Evolutionary conservation across 148 eudicot species (phyloP), one percentile per base, ranked within the genome.

Genomic region (Cornus kousa): DNA sequence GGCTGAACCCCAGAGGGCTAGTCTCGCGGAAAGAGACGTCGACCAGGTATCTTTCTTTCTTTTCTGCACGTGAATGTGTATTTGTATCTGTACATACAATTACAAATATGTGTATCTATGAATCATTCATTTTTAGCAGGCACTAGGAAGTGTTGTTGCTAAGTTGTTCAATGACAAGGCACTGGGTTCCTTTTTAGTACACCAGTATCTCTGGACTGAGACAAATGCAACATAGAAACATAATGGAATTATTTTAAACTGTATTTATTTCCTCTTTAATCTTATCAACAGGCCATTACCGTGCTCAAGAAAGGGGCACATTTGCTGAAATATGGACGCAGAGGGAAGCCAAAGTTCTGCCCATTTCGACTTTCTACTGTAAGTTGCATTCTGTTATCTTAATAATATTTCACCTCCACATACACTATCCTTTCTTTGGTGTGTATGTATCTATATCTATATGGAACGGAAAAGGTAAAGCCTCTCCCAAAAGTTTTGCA

Each of bases 1-100:
- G 98, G 97, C 89, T 88, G 98, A 94, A 89, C 77, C 86, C 76
- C 87, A 82, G 78, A 89, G 83, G 85, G 31, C 40, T 85, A 73
- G 86, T 84, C 81, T 83, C 50, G 88, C 67, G 1, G 97, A 92
- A 65, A 87, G 98, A 82, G 97, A 94, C 85, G 74, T 85, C 72
- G 98, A 88, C 53, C 98, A 90, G 95, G 98, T 77, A 57, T 62
- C 22, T 67, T 48, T 11, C 8, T 22, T 46, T 39, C 9, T 73
- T 79, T 68, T 60, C 13, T 68, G 12, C 31, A 28, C 60, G 24
- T 9, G 2, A 24, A 2, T 67, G 48, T 8, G 57, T 74, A 9
- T 57, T 4, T 50, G 19, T 62, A 20, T 62, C 4, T 19, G 23
- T 62, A 24, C 8, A 43, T 62, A 1, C 24, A 20, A 3, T 5